phyloP scores from a whole-genome alignment of 129 eudicot genomes.

The Ambrosia trifida region DNA sequence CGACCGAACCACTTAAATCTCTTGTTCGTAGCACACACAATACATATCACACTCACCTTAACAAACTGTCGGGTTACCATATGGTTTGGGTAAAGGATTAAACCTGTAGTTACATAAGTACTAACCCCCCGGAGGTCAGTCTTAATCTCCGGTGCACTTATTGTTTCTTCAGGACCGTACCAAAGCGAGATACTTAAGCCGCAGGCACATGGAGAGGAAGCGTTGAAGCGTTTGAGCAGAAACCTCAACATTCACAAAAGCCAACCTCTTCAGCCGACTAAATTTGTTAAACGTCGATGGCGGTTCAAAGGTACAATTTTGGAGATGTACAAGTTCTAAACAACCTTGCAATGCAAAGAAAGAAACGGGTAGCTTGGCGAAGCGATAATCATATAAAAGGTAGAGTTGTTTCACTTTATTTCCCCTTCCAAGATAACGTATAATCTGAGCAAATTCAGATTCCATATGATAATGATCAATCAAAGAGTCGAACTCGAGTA shows the following conservation, averaged over 20 bases:
- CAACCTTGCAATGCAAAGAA: conserved; percentile 22
- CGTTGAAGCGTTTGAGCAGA: neutral
- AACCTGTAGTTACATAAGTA: no score
- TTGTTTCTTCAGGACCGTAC: no score
- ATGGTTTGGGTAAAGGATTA: no score
- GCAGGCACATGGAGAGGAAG: conserved; percentile 26
- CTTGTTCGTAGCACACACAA: no score
- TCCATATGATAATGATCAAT: neutral
- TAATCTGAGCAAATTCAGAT: conserved; percentile 24
- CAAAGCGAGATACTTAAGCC: conserved; percentile 15
- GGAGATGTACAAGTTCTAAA: conserved; percentile 18
- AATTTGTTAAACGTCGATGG: conserved; percentile 21
- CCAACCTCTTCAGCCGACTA: neutral
- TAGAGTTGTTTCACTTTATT: neutral
- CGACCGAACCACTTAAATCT: no score
- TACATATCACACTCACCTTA: no score
- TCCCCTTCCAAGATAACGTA: conserved; percentile 5
- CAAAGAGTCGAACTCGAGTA: neutral
- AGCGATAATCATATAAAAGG: neutral
- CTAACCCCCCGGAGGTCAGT: no score
- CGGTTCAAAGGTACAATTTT: conserved; percentile 17
- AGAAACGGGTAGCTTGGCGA: conserved; percentile 16
- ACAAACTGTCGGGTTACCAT: no score
- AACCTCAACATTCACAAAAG: neutral
- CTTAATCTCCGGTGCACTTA: no score